These are phyloP conservation scores for Sindora glabra DNA, from an alignment of 306 rosid species.

Conservation along the genomic window DNA sequence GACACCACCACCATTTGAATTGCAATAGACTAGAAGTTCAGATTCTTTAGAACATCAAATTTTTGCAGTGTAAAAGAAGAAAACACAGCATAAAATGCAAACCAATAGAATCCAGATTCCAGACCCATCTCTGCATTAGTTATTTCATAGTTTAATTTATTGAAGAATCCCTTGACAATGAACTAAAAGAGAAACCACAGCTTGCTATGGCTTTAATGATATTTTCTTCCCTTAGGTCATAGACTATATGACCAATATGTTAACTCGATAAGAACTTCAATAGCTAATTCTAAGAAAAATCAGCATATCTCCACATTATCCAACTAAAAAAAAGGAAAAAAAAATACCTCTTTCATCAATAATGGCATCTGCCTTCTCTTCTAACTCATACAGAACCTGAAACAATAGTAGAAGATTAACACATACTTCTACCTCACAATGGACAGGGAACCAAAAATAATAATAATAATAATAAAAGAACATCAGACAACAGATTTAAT, in stretches of 20 bases:
- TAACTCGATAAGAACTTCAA: no score
- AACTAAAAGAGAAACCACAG: background rate
- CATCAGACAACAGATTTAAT: background rate
- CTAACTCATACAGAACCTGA: conserved; percentile 82
- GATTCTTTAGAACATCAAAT: no score
- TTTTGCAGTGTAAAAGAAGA: no score
- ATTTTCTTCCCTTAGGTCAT: background rate
- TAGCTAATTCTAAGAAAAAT: no score
- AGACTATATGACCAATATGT: background rate
- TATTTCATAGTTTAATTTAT: background rate
- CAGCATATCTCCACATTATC: no score
- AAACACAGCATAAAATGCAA: background rate
- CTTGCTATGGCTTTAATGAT: background rate
- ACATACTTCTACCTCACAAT: background rate
- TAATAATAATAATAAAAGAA: no score
- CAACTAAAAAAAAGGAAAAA: background rate
- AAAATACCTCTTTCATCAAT: conserved; percentile 80
- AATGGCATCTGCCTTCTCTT: conserved; percentile 82
- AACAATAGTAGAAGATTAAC: conserved; percentile 5
- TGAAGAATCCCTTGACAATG: background rate
- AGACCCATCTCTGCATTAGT: background rate
- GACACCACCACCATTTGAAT: background rate
- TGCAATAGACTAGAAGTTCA: background rate
- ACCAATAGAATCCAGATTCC: background rate
- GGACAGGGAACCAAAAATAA: background rate